Percentiles rank a stretch among this genome's conserved stretches.
Conservation (phyloP, 2,329 filamentous ascomycete species). For the Lachnellula hyalina region DNA sequence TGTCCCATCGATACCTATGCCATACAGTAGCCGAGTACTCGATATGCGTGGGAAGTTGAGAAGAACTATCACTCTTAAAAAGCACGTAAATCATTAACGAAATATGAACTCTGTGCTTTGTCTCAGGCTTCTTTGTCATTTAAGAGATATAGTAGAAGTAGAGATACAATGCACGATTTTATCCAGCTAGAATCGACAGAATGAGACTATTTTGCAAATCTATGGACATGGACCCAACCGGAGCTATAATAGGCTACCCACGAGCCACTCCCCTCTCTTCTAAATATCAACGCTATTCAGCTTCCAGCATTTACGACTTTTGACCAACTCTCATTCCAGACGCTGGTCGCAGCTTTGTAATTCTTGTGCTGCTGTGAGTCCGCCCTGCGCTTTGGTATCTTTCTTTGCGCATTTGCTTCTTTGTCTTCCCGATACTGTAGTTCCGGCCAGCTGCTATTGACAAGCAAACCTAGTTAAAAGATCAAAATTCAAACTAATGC, state of each 20-base stretch:
- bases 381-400: not conserved
- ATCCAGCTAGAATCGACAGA: not conserved
- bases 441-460: not conserved
- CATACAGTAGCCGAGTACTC: too few relatives aligned
- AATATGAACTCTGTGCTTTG: too few relatives aligned
- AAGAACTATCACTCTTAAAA: too few relatives aligned
- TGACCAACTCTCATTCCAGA: not conserved
- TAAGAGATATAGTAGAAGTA: too few relatives aligned
- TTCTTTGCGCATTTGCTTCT: not conserved
- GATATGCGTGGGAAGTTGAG: too few relatives aligned
- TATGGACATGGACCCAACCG: not conserved
- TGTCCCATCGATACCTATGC: too few relatives aligned
- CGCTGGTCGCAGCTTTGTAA: slow-evolving; percentile 13
- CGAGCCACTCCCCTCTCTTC: not conserved
- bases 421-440: not conserved
- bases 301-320: not conserved
- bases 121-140: too few relatives aligned
- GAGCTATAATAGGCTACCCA: not conserved
- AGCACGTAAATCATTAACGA: too few relatives aligned
- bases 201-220: slow-evolving; percentile 53
- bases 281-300: not conserved
- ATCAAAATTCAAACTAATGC: not conserved
- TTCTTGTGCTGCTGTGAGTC: slow-evolving; percentile 16
- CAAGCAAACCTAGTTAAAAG: not conserved
- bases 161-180: not conserved